Conservation (phyloP, 169 alveolate species). For the Plasmodium gallinaceum region DNA sequence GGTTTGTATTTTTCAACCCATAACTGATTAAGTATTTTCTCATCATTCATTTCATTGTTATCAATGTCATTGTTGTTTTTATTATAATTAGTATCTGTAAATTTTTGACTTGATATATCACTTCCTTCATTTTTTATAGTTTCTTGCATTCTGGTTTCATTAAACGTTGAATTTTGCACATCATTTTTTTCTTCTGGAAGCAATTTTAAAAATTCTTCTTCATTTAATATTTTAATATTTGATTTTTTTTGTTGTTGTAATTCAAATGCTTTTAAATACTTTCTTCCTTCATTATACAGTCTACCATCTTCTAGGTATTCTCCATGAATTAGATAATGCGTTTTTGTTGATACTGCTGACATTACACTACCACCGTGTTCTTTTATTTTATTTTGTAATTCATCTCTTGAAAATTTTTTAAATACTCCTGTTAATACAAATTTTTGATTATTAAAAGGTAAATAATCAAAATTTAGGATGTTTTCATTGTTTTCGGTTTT, state of each 20-base stretch:
- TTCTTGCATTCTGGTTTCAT: background rate
- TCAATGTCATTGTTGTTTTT: slow-evolving; percentile 13
- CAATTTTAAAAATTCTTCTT: slow-evolving; percentile 85
- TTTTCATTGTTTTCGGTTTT: slow-evolving; percentile 2
- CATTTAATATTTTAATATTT: slow-evolving; percentile 83
- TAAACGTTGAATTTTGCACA: background rate
- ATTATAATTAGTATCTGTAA: background rate
- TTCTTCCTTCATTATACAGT: slow-evolving; percentile 89
- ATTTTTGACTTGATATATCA: background rate
- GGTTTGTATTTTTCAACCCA: slow-evolving; percentile 97
- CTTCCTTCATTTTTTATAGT: background rate
- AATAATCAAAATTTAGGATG: slow-evolving; percentile 29
- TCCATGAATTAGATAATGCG: slow-evolving; percentile 94
- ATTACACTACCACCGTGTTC: slow-evolving; percentile 93
- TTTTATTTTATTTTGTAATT: slow-evolving; percentile 84
- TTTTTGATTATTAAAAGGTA: slow-evolving; percentile 81
- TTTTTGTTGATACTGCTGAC: slow-evolving; percentile 91
- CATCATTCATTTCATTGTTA: background rate
- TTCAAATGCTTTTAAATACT: slow-evolving; percentile 90
- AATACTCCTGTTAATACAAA: slow-evolving; percentile 93
- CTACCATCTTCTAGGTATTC: slow-evolving; percentile 96
- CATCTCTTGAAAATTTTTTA: slow-evolving; percentile 85
- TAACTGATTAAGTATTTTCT: slow-evolving; percentile 68
- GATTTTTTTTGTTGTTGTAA: slow-evolving; percentile 74
- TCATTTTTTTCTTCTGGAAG: slow-evolving; percentile 77